Base-by-base conservation (phyloP, 495 filamentous ascomycete genomes). In the Articulospora tetracladia region DNA sequence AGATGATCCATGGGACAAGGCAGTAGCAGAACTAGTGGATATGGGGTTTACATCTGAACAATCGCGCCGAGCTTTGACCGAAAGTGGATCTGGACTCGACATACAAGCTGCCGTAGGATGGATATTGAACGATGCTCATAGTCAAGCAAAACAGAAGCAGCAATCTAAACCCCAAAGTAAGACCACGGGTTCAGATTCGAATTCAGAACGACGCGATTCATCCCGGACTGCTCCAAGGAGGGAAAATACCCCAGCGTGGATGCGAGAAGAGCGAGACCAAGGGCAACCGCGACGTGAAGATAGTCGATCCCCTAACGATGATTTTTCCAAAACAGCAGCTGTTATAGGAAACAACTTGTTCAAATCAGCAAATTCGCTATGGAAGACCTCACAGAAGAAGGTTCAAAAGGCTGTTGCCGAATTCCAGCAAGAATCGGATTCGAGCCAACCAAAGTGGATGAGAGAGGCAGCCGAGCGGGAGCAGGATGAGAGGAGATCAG, bases 401-500 rank as follows among this genome's bases (percentile, higher is more conserved):
- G 85, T 98, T n/a, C 93, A 96, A 67, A 92, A 92, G 70, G 94
- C 91, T 15, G 90, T 98, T 15, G 84, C 90, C 17, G 94, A 98
- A 20, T 88, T 97, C 62, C 93, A 97, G 52, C 78, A 81, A 49
- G 81, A 83, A 10, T 68, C 84, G 26, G 94, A 97, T 69, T 77
- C 90, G 1, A 91, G 70, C 67, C 90, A 96, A 68, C 94, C 94
- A 1, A 93, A 90, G 65, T 98, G 94, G 94, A 96, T 98, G 93
- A 83, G 85, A 65, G 60, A 60, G 26, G 53, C 65, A 54, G 63
- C 58, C 22, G 67, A 66, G 36, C 25, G 57, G 22, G 66, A 65
- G 50, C 56, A 59, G 10, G 56, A 64, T 59, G 62, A 70, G 51
- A 30, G 53, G 53, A n/a, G 57, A 28, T 23, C 55, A 20, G 49